Conservation (phyloP, 2,329 filamentous ascomycete species). For the Pezizomycotina sp. region DNA sequence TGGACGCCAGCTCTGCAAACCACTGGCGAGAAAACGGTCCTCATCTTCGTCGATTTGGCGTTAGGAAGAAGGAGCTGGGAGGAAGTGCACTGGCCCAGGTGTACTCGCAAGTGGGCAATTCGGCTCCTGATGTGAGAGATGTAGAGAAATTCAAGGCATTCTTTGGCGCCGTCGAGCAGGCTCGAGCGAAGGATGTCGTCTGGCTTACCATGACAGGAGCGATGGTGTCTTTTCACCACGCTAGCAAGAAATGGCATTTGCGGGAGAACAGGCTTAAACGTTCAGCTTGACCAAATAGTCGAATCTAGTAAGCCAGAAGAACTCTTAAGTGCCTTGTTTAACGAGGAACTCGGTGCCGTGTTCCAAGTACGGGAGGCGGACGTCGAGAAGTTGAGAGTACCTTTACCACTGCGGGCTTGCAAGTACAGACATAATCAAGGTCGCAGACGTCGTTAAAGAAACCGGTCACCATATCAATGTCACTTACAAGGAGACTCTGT, state of each 20-base stretch:
- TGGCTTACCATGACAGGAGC: slow-evolving; percentile 88
- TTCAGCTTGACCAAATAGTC: slow-evolving; percentile 57
- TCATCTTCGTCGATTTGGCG: slow-evolving; percentile 84
- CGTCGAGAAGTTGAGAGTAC: slow-evolving; percentile 69
- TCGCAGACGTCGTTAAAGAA: slow-evolving; percentile 38
- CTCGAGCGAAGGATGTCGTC: slow-evolving; percentile 55
- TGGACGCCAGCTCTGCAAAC: slow-evolving; percentile 85
- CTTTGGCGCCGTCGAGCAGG: slow-evolving; percentile 65
- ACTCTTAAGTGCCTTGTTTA: slow-evolving; percentile 70
- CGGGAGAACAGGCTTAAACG: slow-evolving; percentile 76
- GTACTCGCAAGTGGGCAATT: slow-evolving; percentile 68
- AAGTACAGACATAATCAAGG: slow-evolving; percentile 38
- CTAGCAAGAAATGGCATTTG: slow-evolving; percentile 94
- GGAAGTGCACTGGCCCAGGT: slow-evolving; percentile 84
- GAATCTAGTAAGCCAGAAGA: slow-evolving; percentile 45
- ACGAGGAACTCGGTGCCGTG: slow-evolving; percentile 85
- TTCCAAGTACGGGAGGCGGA: slow-evolving; percentile 84
- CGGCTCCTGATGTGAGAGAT: slow-evolving; percentile 73
- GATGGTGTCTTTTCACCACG: slow-evolving; percentile 87
- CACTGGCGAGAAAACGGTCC: slow-evolving; percentile 66
- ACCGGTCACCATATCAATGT: slow-evolving; percentile 56
- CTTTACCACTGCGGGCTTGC: slow-evolving; percentile 82
- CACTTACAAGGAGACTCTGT: slow-evolving; percentile 53
- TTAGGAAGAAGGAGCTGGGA: slow-evolving; percentile 63
- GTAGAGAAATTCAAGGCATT: slow-evolving; percentile 69